Evolutionary conservation across 495 filamentous ascomycete genomes (phyloP), one percentile per base, ranked within the genome.

Genomic region (Xylaria grammica): DNA sequence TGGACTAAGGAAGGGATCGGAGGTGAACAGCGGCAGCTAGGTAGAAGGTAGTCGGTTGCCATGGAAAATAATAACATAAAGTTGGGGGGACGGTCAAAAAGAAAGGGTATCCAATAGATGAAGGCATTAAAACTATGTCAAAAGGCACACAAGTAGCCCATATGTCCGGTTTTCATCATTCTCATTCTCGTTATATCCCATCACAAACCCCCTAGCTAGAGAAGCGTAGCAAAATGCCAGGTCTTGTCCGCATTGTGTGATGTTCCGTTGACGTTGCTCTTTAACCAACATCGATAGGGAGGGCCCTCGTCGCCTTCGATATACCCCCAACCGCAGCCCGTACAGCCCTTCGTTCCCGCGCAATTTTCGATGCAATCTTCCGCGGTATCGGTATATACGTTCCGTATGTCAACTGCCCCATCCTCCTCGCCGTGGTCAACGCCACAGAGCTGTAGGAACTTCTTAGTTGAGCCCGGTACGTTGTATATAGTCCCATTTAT

Each of bases 361-460:
- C 81, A 83, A 57, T 64, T 74, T 48, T 78, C 61, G 65, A 83
- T 80, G 60, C 81, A 83, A n/a, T 79, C 78, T 36, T 72, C 63
- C 68, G 79, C 76, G 60, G 60, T 79, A 50, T 62, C 68, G 0
- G 81, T 81, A 8, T 60, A 69, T 9, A 80, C 67, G 44, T 78
- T 73, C 2, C 66, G 60, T 8, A 82, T 51, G 50, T 82, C 80
- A 9, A 62, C 65, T 8, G 81, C 77, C 1, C 73, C 71, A 44
- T 67, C 68, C n/a, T 51, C 59, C 9, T 69, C 68, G 66, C 72
- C 71, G 57, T 79, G 80, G 62, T 83, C 81, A 62, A 82, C 65
- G 44, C 77, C 79, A 61, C 80, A 83, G 29, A 79, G 50, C 27
- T 75, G 81, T 38, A 78, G 56, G 71, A 83, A 83, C 27, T 32